These are phyloP conservation scores for Candida mattraensis DNA, from an alignment of 805 yeast genomes.

Conservation along the genomic window DNA sequence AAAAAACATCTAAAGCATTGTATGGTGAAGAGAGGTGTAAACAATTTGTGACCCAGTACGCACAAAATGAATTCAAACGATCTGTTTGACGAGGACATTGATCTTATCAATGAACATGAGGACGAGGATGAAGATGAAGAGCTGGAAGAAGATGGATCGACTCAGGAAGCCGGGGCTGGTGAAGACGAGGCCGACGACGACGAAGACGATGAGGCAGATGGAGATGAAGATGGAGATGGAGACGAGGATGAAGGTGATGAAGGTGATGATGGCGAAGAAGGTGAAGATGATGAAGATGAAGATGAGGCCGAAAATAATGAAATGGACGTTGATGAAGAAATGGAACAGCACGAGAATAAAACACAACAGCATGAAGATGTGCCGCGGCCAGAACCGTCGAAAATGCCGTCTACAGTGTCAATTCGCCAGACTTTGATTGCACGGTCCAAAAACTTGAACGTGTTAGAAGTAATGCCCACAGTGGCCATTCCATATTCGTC, in stretches of 20 bases:
- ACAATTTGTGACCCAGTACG: constrained; percentile 26
- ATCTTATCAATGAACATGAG: constrained; percentile 16
- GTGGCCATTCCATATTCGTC: constrained; percentile 85
- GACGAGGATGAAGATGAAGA: constrained; percentile 24
- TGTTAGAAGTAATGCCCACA: constrained; percentile 74
- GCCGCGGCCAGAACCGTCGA: constrained; percentile 2
- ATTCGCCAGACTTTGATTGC: constrained; percentile 30
- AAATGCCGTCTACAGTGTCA: not conserved
- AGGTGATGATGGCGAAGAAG: constrained; percentile 20
- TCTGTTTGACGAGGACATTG: constrained; percentile 30
- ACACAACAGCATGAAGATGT: constrained; percentile 21
- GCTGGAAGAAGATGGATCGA: constrained; percentile 22
- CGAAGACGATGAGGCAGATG: constrained; percentile 24
- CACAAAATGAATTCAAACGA: constrained; percentile 28
- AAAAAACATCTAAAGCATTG: too few relatives aligned
- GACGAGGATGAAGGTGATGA: constrained; percentile 19
- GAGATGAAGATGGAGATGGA: constrained; percentile 11
- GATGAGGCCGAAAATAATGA: constrained; percentile 23
- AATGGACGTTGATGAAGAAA: constrained; percentile 21
- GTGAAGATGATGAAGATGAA: constrained; percentile 26
- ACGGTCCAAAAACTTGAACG: constrained; percentile 50
- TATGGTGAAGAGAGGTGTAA: too few relatives aligned
- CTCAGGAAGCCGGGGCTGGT: constrained; percentile 22
- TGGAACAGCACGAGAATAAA: constrained; percentile 15
- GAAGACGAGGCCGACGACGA: constrained; percentile 13